phyloP scores from a whole-genome alignment of 2,329 filamentous ascomycete genomes.

The Thelonectria rubi region DNA sequence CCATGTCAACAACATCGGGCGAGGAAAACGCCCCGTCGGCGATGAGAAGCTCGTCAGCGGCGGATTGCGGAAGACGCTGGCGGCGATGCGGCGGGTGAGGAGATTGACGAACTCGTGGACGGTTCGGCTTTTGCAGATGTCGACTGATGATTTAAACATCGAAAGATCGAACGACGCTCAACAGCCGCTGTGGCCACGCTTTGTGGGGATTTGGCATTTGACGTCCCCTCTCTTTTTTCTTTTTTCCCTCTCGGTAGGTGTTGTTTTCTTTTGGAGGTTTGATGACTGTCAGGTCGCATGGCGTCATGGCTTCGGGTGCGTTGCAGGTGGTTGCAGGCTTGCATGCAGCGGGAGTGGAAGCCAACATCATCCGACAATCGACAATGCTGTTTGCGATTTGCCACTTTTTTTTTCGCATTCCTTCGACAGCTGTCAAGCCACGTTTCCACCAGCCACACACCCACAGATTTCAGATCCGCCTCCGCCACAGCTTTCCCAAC shows the following conservation, averaged over 20 bases:
- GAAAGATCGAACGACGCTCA: background rate
- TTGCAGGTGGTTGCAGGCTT: constrained; percentile 3
- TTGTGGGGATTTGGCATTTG: background rate
- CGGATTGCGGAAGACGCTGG: too few species aligned
- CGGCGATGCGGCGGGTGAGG: too few species aligned
- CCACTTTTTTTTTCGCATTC: constrained; percentile 9
- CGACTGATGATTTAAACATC: background rate
- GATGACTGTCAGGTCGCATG: background rate
- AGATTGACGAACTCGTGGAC: too few species aligned
- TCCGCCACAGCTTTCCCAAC: constrained; percentile 7
- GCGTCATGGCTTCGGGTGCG: constrained; percentile 24
- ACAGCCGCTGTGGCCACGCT: background rate
- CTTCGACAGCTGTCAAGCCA: constrained; percentile 11
- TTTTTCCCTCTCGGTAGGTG: background rate
- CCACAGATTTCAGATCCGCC: background rate
- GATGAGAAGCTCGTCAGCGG: too few species aligned
- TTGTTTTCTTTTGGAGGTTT: background rate
- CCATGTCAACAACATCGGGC: too few species aligned
- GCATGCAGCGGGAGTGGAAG: background rate
- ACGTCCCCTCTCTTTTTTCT: background rate
- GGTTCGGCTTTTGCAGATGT: background rate
- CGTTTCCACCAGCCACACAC: constrained; percentile 34
- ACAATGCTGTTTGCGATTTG: constrained; percentile 13
- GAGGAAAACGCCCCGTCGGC: too few species aligned
- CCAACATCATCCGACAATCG: constrained; percentile 3